Evolutionary conservation across 129 eudicot species (phyloP).

Genomic region (Daucus carota): DNA sequence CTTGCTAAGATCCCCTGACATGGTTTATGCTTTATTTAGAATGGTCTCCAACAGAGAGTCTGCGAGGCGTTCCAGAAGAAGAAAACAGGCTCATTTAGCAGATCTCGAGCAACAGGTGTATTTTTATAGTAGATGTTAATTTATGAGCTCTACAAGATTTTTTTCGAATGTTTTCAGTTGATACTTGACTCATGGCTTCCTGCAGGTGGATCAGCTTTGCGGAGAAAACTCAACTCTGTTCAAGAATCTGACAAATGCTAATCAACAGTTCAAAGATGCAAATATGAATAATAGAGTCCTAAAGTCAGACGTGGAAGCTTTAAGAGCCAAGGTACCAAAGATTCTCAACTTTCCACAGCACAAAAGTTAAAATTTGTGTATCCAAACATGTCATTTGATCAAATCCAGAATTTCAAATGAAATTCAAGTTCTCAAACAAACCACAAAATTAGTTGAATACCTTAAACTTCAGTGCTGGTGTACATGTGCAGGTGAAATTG

Average conservation of each 20-base stretch:
- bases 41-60: conserved; percentile 90
- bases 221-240: conserved; percentile 61
- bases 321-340: conserved; percentile 81
- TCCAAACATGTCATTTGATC: too few species aligned
- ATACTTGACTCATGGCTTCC: background rate
- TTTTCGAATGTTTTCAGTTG: background rate
- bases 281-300: conserved; percentile 81
- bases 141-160: background rate
- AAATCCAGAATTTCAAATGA: too few species aligned
- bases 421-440: too few species aligned
- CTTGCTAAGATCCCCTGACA: conserved; percentile 1
- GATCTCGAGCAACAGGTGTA: conserved; percentile 77
- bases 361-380: background rate
- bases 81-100: conserved; percentile 65
- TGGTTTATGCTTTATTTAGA: conserved; percentile 32
- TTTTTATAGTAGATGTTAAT: background rate
- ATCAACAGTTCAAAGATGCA: conserved; percentile 78
- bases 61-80: conserved; percentile 86
- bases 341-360: background rate
- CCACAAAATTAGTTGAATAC: too few species aligned
- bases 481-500: conserved; percentile 63
- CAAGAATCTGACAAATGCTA: conserved; percentile 71
- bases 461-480: background rate
- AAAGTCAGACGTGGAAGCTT: conserved; percentile 85
- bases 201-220: conserved; percentile 61